A percentile compares a stretch with the other conserved stretches of the same genome.
phyloP scores from a whole-genome alignment of 2,329 filamentous ascomycete genomes.

The Calonectria crousiana region DNA sequence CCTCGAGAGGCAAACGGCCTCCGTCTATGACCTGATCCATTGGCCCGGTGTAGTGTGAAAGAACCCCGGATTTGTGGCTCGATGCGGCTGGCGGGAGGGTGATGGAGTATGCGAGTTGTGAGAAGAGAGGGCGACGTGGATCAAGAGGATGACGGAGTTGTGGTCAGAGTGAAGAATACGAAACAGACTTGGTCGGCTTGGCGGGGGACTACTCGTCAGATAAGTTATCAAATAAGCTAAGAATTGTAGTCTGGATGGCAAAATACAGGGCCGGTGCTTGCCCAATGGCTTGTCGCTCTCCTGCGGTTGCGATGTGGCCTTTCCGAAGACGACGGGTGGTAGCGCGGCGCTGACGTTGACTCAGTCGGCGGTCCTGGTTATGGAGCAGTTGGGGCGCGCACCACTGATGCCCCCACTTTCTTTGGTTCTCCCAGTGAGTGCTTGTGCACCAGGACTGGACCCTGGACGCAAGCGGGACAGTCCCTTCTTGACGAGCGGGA shows the following conservation, averaged over 20 bases:
- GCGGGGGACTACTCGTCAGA: neutral
- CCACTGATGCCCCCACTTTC: conserved; percentile 10
- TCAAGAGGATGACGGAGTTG: neutral
- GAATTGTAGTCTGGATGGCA: neutral
- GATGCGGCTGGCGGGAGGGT: neutral
- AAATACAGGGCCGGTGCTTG: neutral
- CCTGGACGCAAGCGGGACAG: neutral
- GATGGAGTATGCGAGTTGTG: neutral
- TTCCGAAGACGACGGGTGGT: neutral
- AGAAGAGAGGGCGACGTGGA: neutral
- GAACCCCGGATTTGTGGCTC: neutral
- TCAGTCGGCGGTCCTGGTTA: neutral
- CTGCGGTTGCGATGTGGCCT: conserved; percentile 26
- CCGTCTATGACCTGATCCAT: conserved; percentile 73
- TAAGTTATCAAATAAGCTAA: conserved; percentile 7
- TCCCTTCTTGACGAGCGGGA: no score
- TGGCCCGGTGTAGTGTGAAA: neutral
- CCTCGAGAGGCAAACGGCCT: conserved; percentile 83
- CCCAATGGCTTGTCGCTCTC: conserved; percentile 6
- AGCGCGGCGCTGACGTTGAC: conserved; percentile 18
- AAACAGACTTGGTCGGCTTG: neutral
- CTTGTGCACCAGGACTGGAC: neutral
- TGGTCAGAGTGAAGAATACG: neutral
- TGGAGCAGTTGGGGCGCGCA: neutral
- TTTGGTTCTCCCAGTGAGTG: neutral